These are phyloP conservation scores for Mortierella sp. DNA, from an alignment of 371 early-diverging fungal genomes.

Conservation along the genomic window DNA sequence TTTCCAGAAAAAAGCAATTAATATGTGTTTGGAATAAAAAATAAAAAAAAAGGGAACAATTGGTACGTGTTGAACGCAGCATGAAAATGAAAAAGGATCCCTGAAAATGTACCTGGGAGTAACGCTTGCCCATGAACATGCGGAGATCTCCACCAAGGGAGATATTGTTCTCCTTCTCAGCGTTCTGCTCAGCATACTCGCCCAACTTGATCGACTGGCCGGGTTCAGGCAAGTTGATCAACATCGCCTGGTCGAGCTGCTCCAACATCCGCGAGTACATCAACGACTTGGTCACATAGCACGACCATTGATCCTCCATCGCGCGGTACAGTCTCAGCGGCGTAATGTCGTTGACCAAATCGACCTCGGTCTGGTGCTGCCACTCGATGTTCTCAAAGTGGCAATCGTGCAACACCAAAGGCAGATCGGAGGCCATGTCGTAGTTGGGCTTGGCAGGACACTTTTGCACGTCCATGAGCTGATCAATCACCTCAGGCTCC, in stretches of 20 bases:
- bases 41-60: background rate
- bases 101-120: constrained; percentile 25
- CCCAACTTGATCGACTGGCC: constrained; percentile 31
- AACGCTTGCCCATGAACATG: constrained; percentile 58
- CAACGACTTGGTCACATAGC: constrained; percentile 63
- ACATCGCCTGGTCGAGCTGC: constrained; percentile 35
- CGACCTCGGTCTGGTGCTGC: constrained; percentile 60
- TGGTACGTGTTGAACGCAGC: too few relatives aligned
- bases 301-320: constrained; percentile 67
- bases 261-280: constrained; percentile 60
- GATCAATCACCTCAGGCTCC: constrained; percentile 67
- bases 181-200: constrained; percentile 37
- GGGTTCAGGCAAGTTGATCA: constrained; percentile 36
- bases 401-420: constrained; percentile 91
- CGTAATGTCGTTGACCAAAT: constrained; percentile 48
- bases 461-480: constrained; percentile 67
- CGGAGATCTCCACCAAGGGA: constrained; percentile 56
- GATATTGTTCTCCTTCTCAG: constrained; percentile 43
- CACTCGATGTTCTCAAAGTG: constrained; percentile 76
- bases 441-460: constrained; percentile 80
- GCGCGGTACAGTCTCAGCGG: constrained; percentile 61
- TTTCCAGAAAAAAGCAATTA: background rate
- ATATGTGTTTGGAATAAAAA: background rate
- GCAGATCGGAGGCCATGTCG: constrained; percentile 90
- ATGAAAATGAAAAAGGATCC: too few relatives aligned